Conservation (phyloP, 352 stramenopile genomes). For the Pythium angustatum region DNA sequence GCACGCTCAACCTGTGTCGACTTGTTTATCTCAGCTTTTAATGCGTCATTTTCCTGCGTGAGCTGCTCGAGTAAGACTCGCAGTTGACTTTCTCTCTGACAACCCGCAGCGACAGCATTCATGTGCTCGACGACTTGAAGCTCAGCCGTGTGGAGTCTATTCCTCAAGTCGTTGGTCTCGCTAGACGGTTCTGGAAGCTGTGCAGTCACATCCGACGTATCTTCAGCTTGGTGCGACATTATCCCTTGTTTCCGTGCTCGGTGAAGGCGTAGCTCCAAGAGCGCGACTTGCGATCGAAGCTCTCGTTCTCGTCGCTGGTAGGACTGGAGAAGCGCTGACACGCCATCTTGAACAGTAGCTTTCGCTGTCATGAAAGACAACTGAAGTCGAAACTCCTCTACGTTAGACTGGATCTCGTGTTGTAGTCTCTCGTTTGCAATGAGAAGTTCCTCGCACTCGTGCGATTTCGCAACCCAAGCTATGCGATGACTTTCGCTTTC, state of each 20-base stretch:
- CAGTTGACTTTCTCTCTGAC: not conserved
- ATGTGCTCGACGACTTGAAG: constrained; percentile 2
- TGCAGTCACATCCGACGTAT: not conserved
- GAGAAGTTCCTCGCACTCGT: constrained; percentile 52
- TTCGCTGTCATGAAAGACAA: constrained; percentile 30
- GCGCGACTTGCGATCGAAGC: constrained; percentile 36
- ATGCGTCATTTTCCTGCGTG: not conserved
- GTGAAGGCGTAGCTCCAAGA: constrained; percentile 21
- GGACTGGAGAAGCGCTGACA: constrained; percentile 40
- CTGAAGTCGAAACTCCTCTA: constrained; percentile 48
- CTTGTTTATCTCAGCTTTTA: constrained; percentile 4
- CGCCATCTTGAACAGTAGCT: not conserved
- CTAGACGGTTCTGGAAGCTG: not conserved
- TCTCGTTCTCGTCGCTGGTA: constrained; percentile 48
- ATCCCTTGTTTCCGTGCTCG: not conserved
- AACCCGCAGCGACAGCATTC: not conserved
- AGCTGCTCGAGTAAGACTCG: not conserved
- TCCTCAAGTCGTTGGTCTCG: constrained; percentile 9
- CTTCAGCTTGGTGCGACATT: constrained; percentile 8
- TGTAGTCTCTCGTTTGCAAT: constrained; percentile 40
- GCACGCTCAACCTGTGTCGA: not conserved
- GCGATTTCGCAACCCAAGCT: constrained; percentile 36
- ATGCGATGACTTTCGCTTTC: constrained; percentile 34
- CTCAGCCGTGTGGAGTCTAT: constrained; percentile 18
- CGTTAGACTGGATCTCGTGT: constrained; percentile 46